Evolutionary conservation across 208 protist genomes (phyloP).

Genomic region (Endotrypanum monterogeii): DNA sequence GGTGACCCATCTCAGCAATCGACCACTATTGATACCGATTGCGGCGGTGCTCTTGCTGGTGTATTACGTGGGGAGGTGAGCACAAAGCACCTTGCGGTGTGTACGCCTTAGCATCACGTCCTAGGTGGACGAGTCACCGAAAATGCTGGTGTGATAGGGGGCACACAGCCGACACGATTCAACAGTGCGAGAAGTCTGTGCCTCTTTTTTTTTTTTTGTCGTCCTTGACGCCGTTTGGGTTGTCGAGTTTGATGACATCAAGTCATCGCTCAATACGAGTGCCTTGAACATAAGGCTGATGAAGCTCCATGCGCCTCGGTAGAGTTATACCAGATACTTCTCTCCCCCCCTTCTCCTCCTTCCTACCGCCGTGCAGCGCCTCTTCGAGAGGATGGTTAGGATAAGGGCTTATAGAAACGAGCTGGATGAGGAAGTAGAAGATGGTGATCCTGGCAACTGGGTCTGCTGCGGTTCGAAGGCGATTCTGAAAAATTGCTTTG

Average conservation of each 20-base stretch:
- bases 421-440: conserved; percentile 63
- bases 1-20: neutral
- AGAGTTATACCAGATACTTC: neutral
- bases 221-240: conserved; percentile 68
- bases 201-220: too few species aligned
- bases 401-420: conserved; percentile 50
- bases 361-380: conserved; percentile 10
- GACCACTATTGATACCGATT: conserved; percentile 14
- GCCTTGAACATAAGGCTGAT: conserved; percentile 45
- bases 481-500: conserved; percentile 38
- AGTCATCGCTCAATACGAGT: conserved; percentile 47
- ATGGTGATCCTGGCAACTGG: conserved; percentile 70
- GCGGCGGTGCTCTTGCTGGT: conserved; percentile 66
- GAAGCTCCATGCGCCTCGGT: conserved; percentile 49
- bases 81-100: conserved; percentile 82
- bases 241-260: conserved; percentile 41
- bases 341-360: conserved; percentile 4
- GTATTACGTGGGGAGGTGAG: conserved; percentile 91
- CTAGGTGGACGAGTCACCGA: conserved; percentile 33
- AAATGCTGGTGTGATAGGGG: conserved; percentile 45
- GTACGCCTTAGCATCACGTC: conserved; percentile 35
- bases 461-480: conserved; percentile 39
- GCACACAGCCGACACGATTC: conserved; percentile 75
- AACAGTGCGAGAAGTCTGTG: conserved; percentile 90
- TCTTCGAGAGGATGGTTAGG: conserved; percentile 38